A percentile compares a stretch with the other conserved stretches of the same genome.
These are phyloP conservation scores for Paraurostyla sp. DNA, from an alignment of 73 alveolate species.

Conservation along the genomic window DNA sequence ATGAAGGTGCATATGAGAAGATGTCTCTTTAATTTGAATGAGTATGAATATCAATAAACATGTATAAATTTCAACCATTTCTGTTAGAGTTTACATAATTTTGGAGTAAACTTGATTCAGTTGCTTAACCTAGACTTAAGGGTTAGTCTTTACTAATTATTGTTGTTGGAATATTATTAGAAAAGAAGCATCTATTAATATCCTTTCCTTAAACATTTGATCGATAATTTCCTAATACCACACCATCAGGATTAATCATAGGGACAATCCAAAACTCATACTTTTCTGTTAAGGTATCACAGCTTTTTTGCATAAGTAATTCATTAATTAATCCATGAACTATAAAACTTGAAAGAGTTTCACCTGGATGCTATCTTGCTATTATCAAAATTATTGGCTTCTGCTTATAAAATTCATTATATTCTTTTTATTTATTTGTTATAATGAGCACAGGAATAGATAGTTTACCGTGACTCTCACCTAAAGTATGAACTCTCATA, in stretches of 20 bases:
- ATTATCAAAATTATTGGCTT: constrained; percentile 32
- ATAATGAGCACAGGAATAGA: constrained; percentile 8
- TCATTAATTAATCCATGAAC: constrained; percentile 37
- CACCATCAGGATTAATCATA: constrained; percentile 48
- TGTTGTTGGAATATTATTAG: no score
- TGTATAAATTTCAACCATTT: neutral
- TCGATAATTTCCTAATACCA: constrained; percentile 32
- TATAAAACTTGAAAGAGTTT: constrained; percentile 29
- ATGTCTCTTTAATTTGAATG: constrained; percentile 41
- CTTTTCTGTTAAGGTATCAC: neutral
- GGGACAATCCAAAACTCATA: constrained; percentile 47
- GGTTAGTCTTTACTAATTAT: neutral
- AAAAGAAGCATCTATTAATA: constrained; percentile 46
- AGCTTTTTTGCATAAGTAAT: neutral
- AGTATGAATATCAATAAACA: constrained; percentile 49
- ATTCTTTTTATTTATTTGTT: neutral
- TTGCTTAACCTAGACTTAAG: neutral
- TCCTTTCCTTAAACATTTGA: constrained; percentile 35
- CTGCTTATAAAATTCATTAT: neutral
- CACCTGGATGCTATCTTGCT: constrained; percentile 41
- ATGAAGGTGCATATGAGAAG: constrained; percentile 25
- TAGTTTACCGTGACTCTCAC: neutral
- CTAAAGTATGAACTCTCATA: neutral
- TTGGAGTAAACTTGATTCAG: neutral
- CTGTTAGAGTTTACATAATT: neutral